A percentile compares a stretch with the other conserved stretches of the same genome.
phyloP scores from a whole-genome alignment of 805 yeast species.

The Sungouiozyma intestinalis region DNA sequence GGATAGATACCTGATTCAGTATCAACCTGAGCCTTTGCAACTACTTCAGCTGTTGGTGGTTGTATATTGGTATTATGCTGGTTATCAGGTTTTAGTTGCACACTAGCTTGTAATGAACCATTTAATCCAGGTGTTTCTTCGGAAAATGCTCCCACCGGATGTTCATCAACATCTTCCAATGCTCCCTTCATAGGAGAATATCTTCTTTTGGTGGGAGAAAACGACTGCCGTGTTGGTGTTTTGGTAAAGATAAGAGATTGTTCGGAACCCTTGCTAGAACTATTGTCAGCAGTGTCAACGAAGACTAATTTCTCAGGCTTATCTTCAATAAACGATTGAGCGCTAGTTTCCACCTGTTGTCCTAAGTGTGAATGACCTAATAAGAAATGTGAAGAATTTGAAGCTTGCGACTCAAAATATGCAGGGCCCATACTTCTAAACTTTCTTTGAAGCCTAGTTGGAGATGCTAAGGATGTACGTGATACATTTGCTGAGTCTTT shows the following conservation, averaged over 20 bases:
- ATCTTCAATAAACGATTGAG: not conserved
- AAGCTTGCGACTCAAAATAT: conserved; percentile 5
- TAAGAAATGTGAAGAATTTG: conserved; percentile 5
- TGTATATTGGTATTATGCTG: not conserved
- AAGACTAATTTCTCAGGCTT: conserved; percentile 18
- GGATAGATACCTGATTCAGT: conserved; percentile 33
- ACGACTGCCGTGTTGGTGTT: not conserved
- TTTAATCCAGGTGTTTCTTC: not conserved
- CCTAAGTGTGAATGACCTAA: conserved; percentile 3
- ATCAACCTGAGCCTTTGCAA: not conserved
- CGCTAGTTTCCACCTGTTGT: not conserved
- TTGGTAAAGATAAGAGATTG: not conserved
- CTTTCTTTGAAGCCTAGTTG: conserved; percentile 19
- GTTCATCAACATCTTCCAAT: conserved; percentile 6
- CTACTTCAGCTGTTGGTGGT: conserved; percentile 1
- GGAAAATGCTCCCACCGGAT: not conserved
- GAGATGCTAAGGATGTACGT: conserved; percentile 8
- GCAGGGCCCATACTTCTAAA: conserved; percentile 18
- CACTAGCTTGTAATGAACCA: not conserved
- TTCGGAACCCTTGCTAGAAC: not conserved
- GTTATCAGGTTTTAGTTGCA: not conserved
- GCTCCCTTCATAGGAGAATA: conserved; percentile 9
- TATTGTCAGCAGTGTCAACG: conserved; percentile 12
- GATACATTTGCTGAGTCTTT: conserved; percentile 3
- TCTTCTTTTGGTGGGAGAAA: conserved; percentile 4